Conservation (phyloP, 345 rosid species). For the Rhizophora apiculata region DNA sequence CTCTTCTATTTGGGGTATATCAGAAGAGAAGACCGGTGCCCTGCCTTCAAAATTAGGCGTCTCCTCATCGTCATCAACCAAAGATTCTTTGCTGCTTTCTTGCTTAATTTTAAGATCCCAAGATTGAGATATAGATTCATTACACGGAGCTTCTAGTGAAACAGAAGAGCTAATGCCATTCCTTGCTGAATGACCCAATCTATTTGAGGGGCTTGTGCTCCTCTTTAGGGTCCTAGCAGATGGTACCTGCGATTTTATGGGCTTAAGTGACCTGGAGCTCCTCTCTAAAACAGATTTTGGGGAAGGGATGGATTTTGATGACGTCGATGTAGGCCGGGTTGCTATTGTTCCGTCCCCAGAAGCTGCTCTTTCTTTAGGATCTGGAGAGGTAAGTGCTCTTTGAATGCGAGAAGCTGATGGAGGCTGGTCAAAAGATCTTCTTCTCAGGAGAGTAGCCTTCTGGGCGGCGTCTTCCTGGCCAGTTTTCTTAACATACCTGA, state of each 20-base stretch:
- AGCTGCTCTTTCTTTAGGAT: conserved; percentile 26
- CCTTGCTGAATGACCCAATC: conserved; percentile 4
- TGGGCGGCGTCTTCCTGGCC: conserved; percentile 28
- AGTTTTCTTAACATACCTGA: conserved; percentile 36
- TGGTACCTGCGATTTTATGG: conserved; percentile 24
- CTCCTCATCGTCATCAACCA: conserved; percentile 34
- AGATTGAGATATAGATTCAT: conserved; percentile 12
- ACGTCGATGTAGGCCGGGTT: conserved; percentile 35
- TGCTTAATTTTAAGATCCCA: conserved; percentile 23
- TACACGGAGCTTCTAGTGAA: conserved; percentile 14
- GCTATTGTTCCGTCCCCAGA: conserved; percentile 34
- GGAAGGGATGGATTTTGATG: conserved; percentile 14
- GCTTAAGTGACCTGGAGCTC: conserved; percentile 31
- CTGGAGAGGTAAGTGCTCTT: conserved; percentile 41
- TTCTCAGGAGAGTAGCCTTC: conserved; percentile 41
- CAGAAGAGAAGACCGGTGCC: conserved; percentile 9
- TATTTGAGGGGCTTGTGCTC: conserved; percentile 12
- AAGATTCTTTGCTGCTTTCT: conserved; percentile 19
- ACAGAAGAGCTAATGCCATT: conserved; percentile 11
- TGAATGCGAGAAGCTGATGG: conserved; percentile 40
- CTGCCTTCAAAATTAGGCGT: conserved; percentile 26
- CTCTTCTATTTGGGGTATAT: conserved; percentile 16
- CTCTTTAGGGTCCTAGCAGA: conserved; percentile 22
- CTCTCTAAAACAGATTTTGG: conserved; percentile 27
- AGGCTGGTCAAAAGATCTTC: conserved; percentile 81